Evolutionary conservation across 345 rosid genomes (phyloP).

Genomic region (Diplotaxis tenuifolia): DNA sequence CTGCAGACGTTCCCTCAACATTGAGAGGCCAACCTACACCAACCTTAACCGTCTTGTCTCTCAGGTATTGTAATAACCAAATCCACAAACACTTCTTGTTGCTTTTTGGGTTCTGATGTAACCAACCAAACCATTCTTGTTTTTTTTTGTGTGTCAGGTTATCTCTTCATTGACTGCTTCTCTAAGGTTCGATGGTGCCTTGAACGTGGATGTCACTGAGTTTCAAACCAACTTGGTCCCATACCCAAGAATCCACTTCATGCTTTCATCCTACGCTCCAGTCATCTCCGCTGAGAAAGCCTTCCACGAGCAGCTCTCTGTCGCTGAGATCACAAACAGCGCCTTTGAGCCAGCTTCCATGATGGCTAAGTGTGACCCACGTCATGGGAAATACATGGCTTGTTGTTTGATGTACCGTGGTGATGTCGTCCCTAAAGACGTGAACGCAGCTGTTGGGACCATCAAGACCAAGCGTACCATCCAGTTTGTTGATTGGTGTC

Average conservation of each 20-base stretch:
- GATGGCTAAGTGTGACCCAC: slow-evolving; percentile 76
- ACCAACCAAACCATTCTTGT: background rate
- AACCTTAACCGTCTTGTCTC: slow-evolving; percentile 75
- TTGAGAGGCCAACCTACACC: slow-evolving; percentile 76
- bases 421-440: slow-evolving; percentile 78
- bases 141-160: slow-evolving; percentile 44
- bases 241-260: slow-evolving; percentile 80
- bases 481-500: slow-evolving; percentile 81
- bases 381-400: slow-evolving; percentile 90
- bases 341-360: slow-evolving; percentile 58
- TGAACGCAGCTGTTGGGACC: slow-evolving; percentile 69
- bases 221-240: slow-evolving; percentile 83
- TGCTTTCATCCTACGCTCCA: slow-evolving; percentile 81
- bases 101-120: background rate
- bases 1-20: slow-evolving; percentile 73
- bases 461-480: slow-evolving; percentile 77
- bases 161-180: slow-evolving; percentile 81
- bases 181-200: slow-evolving; percentile 73
- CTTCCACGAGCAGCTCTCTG: slow-evolving; percentile 65
- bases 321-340: slow-evolving; percentile 60
- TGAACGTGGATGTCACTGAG: slow-evolving; percentile 74
- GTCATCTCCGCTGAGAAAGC: slow-evolving; percentile 64
- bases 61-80: slow-evolving; percentile 47
- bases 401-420: slow-evolving; percentile 83
- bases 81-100: background rate